Base-by-base conservation (phyloP, 2,329 filamentous ascomycete genomes). In the Xylariomycetidae sp. region DNA sequence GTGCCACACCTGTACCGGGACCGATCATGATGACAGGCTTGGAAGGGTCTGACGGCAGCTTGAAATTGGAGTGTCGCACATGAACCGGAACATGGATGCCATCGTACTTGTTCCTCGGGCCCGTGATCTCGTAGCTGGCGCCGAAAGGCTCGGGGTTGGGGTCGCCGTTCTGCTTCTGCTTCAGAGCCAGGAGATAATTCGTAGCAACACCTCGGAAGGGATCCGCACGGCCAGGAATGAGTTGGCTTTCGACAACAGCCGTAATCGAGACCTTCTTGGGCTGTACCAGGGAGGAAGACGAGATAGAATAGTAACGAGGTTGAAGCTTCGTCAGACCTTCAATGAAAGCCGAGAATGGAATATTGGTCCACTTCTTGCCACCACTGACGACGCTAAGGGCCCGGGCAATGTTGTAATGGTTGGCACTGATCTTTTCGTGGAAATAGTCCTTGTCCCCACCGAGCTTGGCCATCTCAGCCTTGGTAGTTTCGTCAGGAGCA, bases 281-380 rank as follows among this genome's bases (percentile, higher is more conserved):
- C 58, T 98, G 89, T 12, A 94, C 89, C 7, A 88, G 61, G 6
- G 92, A 95, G 1, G 92, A 96, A 1, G 93, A 98, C 2, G 92
- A 98, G 60, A 98, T 98, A 31, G 93, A 98, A 70, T 98, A 98
- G 72, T 96, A 98, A 31, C 92, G 86, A 24, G 92, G 90, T 62
- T 98, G 92, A 37, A 98, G 79, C 70, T 95, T 96, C 64, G 81
- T 85, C 41, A 98, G 64, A 46, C 87, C 85, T 70, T 98, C 92
- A 47, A 98, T 88, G 50, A 96, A 80, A 50, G 89, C 80, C 7
- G 92, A 95, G 66, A 98, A 96, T 12, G 92, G 93, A 35, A 95
- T 79, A 34, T 79, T 80, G 34, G 76, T 68, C 85, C 92, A 98
- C 38, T 78, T 78, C 61, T 85, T 68, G 30, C 82, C 79, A 20